A percentile compares a stretch with the other conserved stretches of the same genome.
Evolutionary conservation across 306 rosid species (phyloP).

Genomic region (Spatholobus suberectus): DNA sequence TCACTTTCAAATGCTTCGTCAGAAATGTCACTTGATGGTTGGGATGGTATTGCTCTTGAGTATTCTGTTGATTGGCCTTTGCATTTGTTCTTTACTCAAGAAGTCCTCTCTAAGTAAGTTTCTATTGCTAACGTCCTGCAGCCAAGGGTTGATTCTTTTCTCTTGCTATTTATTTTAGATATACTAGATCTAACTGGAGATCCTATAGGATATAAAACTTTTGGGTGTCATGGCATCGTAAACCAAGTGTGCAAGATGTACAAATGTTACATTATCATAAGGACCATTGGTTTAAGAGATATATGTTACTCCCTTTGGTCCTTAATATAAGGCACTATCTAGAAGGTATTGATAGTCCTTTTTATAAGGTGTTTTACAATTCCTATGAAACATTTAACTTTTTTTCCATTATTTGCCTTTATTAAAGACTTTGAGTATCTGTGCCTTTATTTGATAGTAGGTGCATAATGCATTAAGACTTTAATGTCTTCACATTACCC

Average conservation of each 20-base stretch:
- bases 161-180: slow-evolving; percentile 31
- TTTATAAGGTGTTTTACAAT: no score
- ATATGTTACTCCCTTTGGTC: no score
- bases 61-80: slow-evolving; percentile 97
- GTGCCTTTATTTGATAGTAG: no score
- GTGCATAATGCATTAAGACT: no score
- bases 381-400: no score
- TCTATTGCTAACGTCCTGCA: slow-evolving; percentile 31
- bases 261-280: background rate
- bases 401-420: no score
- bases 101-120: slow-evolving; percentile 93
- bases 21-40: slow-evolving; percentile 81
- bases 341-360: no score
- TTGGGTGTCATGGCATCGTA: slow-evolving; percentile 15
- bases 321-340: no score
- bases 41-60: slow-evolving; percentile 97
- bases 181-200: background rate
- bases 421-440: no score
- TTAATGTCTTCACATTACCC: no score
- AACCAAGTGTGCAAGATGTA: background rate
- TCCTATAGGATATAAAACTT: background rate
- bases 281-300: background rate
- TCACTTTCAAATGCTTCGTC: slow-evolving; percentile 57
- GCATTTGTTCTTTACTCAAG: slow-evolving; percentile 94
- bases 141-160: slow-evolving; percentile 36